Conservation (phyloP, 179 eudicot species). For the Corrigiola litoralis region DNA sequence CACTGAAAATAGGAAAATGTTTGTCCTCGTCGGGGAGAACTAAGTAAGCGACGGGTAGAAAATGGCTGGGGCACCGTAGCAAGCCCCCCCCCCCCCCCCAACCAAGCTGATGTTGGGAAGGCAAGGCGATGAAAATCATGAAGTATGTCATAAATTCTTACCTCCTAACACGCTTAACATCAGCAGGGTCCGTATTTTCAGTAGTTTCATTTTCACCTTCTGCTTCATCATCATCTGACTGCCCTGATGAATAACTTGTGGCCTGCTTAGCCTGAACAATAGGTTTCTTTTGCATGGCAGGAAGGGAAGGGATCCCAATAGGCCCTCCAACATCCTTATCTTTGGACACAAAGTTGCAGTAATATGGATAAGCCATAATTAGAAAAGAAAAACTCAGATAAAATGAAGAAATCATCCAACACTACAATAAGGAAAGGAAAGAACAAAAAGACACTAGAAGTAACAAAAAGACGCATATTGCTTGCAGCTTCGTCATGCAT, state of each 20-base stretch:
- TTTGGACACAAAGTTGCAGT: slow-evolving; percentile 36
- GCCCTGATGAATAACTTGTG: slow-evolving; percentile 86
- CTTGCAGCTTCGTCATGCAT: too few species aligned
- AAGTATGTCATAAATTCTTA: slow-evolving; percentile 18
- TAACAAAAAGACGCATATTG: too few species aligned
- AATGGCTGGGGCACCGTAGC: too few species aligned
- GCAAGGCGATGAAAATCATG: neutral
- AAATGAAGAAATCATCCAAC: neutral
- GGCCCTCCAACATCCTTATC: slow-evolving; percentile 53
- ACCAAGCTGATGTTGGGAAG: neutral
- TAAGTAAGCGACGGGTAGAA: neutral
- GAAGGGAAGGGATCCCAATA: slow-evolving; percentile 50
- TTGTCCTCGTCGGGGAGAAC: neutral
- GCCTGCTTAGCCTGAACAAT: slow-evolving; percentile 60
- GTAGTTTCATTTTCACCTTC: slow-evolving; percentile 75
- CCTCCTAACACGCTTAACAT: slow-evolving; percentile 92
- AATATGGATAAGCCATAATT: neutral
- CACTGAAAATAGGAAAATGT: neutral
- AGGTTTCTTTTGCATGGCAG: slow-evolving; percentile 50
- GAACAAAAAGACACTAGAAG: neutral
- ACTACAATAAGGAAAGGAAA: neutral
- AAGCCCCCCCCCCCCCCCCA: neutral
- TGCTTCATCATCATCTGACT: slow-evolving; percentile 87
- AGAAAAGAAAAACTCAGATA: neutral
- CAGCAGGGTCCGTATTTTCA: slow-evolving; percentile 53